A percentile compares a stretch with the other conserved stretches of the same genome.
These are phyloP conservation scores for Trichoderma semiorbis DNA, from an alignment of 2,329 filamentous ascomycete genomes.

Conservation along the genomic window DNA sequence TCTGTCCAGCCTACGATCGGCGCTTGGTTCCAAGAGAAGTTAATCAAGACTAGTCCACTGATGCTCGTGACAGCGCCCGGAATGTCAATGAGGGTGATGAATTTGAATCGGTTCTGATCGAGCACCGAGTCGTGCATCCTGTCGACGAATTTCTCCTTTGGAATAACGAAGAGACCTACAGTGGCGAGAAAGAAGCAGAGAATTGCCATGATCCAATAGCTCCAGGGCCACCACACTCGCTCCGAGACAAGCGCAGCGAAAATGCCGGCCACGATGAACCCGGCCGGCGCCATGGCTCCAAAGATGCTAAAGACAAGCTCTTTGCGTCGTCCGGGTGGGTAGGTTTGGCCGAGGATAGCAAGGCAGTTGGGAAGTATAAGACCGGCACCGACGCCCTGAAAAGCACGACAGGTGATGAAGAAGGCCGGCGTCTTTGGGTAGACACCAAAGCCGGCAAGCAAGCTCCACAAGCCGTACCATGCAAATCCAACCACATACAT, in stretches of 20 bases:
- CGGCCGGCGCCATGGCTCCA: constrained; percentile 33
- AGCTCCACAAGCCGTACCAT: constrained; percentile 49
- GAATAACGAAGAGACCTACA: constrained; percentile 30
- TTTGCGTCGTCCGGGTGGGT: constrained; percentile 37
- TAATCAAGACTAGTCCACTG: constrained; percentile 52
- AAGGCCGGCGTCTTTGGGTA: constrained; percentile 34
- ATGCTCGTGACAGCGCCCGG: constrained; percentile 42
- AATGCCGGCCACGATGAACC: constrained; percentile 29
- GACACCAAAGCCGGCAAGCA: constrained; percentile 38
- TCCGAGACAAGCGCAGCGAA: constrained; percentile 22
- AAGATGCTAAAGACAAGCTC: constrained; percentile 36
- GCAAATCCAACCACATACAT: constrained; percentile 47
- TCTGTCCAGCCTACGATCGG: constrained; percentile 53
- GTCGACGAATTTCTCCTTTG: constrained; percentile 12
- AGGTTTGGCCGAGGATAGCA: constrained; percentile 52
- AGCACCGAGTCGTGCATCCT: not conserved
- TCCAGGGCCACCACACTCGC: constrained; percentile 41
- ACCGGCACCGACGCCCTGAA: constrained; percentile 54
- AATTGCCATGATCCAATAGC: constrained; percentile 39
- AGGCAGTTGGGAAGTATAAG: constrained; percentile 55
- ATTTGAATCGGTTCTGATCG: constrained; percentile 1
- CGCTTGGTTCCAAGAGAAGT: constrained; percentile 62
- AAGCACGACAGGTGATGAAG: constrained; percentile 46
- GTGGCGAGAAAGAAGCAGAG: constrained; percentile 28
- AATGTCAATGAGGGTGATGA: constrained; percentile 30